Base-by-base conservation (phyloP, 2,329 filamentous ascomycete species). In the Apiospora pterosperma region DNA sequence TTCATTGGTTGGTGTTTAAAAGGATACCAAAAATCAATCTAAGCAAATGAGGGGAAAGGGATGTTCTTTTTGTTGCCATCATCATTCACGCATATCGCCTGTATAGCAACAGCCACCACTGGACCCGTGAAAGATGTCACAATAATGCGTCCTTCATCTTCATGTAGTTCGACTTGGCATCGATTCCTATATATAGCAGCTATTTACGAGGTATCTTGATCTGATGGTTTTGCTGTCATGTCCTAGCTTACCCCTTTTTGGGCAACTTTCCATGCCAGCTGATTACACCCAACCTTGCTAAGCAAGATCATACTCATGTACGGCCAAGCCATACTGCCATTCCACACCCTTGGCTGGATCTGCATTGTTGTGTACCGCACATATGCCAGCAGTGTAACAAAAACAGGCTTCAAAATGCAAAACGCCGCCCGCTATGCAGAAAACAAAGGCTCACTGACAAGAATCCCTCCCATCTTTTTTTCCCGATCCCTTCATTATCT, bases 1-100 rank as follows among this genome's bases (percentile, higher is more conserved):
- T 34, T 55, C 48, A 55, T 55, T 55, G 48, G 48, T 55, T 55
- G 48, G 48, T 55, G 48, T 55, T 55, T 55, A 55, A 55, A 41
- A n/a, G 48, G 48, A 55, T 55, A 55, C 48, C 48, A 55, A 55
- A 55, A 55, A 55, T 25, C 48, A 55, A 8, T 19, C 34, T 19
- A 55, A n/a, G n/a, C 34, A 55, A 34, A 31, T 55, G 34, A 55
- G 16, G 28, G 48, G 34, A 55, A 34, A 12, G 8, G n/a, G n/a
- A n/a, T n/a, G 48, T 34, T 55, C 16, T 21, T 55, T 12, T 55
- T 55, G 48, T 55, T 55, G 25, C 48, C 31, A 34, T 21, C 7
- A 12, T 34, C 10, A 10, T 55, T 34, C 48, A 2, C 16, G 34
- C 31, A 19, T 34, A 16, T 31, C 2, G 12, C 21, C n/a, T 19